These are phyloP conservation scores for Crotalaria pallida DNA, from an alignment of 306 rosid species.

Conservation along the genomic window DNA sequence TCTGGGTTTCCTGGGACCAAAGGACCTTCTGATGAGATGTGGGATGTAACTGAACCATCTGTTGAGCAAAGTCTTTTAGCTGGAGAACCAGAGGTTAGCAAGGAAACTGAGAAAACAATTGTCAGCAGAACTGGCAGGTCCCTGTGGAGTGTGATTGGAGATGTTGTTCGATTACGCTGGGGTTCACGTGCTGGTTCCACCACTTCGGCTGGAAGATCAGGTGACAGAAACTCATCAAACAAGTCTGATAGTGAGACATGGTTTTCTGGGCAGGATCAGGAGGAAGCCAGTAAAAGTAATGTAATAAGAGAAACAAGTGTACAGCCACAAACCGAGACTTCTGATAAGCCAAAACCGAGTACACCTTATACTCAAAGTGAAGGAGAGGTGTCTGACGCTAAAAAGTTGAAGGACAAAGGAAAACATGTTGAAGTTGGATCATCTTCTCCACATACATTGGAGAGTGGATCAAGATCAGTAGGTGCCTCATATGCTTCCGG, in stretches of 20 bases:
- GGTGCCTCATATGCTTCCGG: conserved; percentile 48
- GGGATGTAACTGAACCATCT: conserved; percentile 58
- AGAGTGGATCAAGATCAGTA: conserved; percentile 40
- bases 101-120: conserved; percentile 33
- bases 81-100: conserved; percentile 40
- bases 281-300: conserved; percentile 41
- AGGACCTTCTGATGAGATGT: conserved; percentile 79
- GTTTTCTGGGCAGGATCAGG: conserved; percentile 73
- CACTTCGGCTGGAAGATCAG: conserved; percentile 43
- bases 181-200: conserved; percentile 45
- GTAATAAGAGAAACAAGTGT: conserved; percentile 29
- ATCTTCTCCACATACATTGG: conserved; percentile 38
- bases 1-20: conserved; percentile 59
- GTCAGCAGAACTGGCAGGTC: conserved; percentile 76
- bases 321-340: conserved; percentile 34
- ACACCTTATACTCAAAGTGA: conserved; percentile 29
- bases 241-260: conserved; percentile 65
- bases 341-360: conserved; percentile 32
- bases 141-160: conserved; percentile 55
- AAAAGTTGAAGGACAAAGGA: conserved; percentile 34
- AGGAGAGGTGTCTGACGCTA: conserved; percentile 33
- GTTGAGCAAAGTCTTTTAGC: conserved; percentile 29
- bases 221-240: conserved; percentile 52
- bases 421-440: conserved; percentile 45
- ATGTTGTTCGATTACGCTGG: conserved; percentile 70